Base-by-base conservation (phyloP, 2,329 filamentous ascomycete genomes). In the Escovopsis sp. region DNA sequence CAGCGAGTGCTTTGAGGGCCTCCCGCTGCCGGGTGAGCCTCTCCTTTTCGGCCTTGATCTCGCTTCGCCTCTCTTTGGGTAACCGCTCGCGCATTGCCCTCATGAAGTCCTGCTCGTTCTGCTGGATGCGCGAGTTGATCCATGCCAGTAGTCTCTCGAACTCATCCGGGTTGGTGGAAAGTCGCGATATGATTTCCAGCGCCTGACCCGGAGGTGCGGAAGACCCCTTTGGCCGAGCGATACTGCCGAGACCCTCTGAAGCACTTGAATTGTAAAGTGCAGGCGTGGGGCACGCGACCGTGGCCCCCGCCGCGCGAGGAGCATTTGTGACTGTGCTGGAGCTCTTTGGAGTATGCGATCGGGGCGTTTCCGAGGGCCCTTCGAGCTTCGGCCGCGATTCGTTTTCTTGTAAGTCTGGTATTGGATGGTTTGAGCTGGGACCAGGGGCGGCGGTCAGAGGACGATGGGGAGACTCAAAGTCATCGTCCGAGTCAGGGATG, bases 401-500 rank as follows among this genome's bases (percentile, higher is more conserved):
- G 2, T 20, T 20, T 20, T 20, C 4, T 20, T 20, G 4, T 2
- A 20, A 20, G 4, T 20, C 6, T 20, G 20, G 20, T 20, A 20
- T 6, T 20, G 20, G 20, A 6, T 20, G 20, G 3, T 20, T 20
- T 6, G 20, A 20, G 20, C 20, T 20, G 20, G 20, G 20, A 20
- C 20, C 20, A 20, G 20, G 20, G 20, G 6, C 20, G 20, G 20
- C 4, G 20, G 20, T 6, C 20, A 20, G 20, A 20, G 20, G 20
- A 20, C 20, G 20, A 20, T 4, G 4, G 20, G 20, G 20, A 6
- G 20, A 20, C 20, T 20, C 20, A 20, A 20, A 68, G 35, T 76
- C 72, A 35, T 76, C 72, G 36, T 76, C 73, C 0, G 73, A 77
- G 48, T 77, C 73, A 40, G 69, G 62, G 34, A 76, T 68, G 7